Base-by-base conservation (phyloP, 2,329 filamentous ascomycete species). In the Neurospora sp. region DNA sequence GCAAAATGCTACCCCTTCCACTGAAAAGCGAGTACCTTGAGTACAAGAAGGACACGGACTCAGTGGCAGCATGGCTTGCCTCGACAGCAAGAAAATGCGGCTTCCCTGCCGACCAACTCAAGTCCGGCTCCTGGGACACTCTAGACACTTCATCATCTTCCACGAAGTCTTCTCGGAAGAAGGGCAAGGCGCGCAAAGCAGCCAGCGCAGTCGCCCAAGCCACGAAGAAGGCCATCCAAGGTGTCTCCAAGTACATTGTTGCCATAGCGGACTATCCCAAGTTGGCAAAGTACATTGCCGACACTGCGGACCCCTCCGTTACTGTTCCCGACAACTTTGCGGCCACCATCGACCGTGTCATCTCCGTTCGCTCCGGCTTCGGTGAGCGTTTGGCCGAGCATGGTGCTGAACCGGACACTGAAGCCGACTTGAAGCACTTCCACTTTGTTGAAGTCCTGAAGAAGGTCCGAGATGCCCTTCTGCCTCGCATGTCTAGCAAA, bases 11-110 rank as follows among this genome's bases (percentile, higher is more conserved):
- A 11, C 68, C 71, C 11, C 65, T 33, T 11, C 67, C 57, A 0
- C 71, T 81, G 0, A 10, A 73, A 33, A 77, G 79, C 69, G 75
- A 74, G 0, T 82, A 83, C 71, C 75, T 76, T 23, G 76, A 78
- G 69, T 83, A 83, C 74, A 83, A 82, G 70, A 70, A 78, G 23
- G 81, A 83, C 69, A 81, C 79, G 0, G 74, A 82, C 38, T 75
- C 77, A 2, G 76, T 83, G 6, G 80, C 79, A 2, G 73, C 76
- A 40, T 83, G 81, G 82, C 79, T 83, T 6, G 81, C 79, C 1
- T 78, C 78, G 1, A 82, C 80, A 0, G 82, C 81, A 46, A 79
- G 76, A 66, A 71, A 74, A 3, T 74, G 73, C 57, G 80, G 81
- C 3, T 82, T 77, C 66, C 66, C 76, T 8, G 17, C 73, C 4